phyloP scores from a whole-genome alignment of 2,329 filamentous ascomycete genomes.

The Ploettnerulaceae sp. region DNA sequence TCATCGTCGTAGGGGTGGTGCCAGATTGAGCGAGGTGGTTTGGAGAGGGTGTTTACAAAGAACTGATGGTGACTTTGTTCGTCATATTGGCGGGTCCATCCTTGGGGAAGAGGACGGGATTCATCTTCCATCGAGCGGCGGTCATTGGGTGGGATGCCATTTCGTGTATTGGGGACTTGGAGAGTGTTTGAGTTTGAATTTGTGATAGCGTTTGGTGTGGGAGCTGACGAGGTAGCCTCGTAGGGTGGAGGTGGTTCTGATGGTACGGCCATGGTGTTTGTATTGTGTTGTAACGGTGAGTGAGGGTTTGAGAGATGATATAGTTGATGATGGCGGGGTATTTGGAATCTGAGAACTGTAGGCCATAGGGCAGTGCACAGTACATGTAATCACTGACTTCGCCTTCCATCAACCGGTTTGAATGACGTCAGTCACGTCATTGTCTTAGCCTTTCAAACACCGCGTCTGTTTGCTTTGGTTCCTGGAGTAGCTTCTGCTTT shows the following conservation, averaged over 20 bases:
- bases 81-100: constrained; percentile 56
- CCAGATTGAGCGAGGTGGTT: constrained; percentile 56
- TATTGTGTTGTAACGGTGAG: no score
- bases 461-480: background rate
- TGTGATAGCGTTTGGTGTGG: background rate
- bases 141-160: constrained; percentile 47
- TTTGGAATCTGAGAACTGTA: constrained; percentile 1
- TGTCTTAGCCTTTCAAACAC: constrained; percentile 1
- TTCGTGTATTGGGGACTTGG: constrained; percentile 36
- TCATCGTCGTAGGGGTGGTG: constrained; percentile 57
- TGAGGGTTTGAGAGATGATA: no score
- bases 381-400: background rate
- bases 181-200: constrained; percentile 14
- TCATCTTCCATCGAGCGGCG: constrained; percentile 61
- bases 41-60: constrained; percentile 53
- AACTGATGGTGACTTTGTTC: constrained; percentile 51
- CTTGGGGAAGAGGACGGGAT: constrained; percentile 46
- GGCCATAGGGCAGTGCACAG: background rate
- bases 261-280: constrained; percentile 9
- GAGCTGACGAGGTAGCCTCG: constrained; percentile 18
- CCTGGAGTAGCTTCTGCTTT: constrained; percentile 15
- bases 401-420: background rate
- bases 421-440: constrained; percentile 7
- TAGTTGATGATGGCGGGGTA: background rate
- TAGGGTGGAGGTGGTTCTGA: constrained; percentile 36